Base-by-base conservation (phyloP, 78 protist genomes). In the Creolimax fragrantissima region DNA sequence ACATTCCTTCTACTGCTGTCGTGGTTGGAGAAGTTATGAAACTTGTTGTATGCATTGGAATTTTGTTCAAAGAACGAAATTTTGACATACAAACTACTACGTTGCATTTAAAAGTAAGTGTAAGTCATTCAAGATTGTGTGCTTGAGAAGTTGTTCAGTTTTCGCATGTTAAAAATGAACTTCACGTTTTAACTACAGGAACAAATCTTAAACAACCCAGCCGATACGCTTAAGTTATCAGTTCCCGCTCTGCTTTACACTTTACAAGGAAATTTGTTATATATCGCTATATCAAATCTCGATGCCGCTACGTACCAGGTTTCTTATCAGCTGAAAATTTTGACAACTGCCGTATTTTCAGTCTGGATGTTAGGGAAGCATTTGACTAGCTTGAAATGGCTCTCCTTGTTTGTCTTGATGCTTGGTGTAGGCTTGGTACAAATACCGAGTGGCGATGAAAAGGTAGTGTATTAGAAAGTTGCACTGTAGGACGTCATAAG, bases 251-350 rank as follows among this genome's bases (percentile, higher is more conserved):
- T 37, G 2, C 39, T 94, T 35, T 96, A 93, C 93, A 93, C 94
- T 17, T 3, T 96, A 2, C 97, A 96, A 66, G 90, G 90, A 85
- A 95, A 93, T 84, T 90, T 96, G 7, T 95, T 88, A 43, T 96
- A 85, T 66, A 47, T 95, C 6, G 96, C 96, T 3, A 91, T 86
- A 35, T n/a, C 90, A 35, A 90, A 96, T 58, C 92, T 96, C 4
- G 96, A 95, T 4, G 95, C 95, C 2, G 95, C 95, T 5, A 85
- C 93, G 17, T 94, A 81, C 89, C 95, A 93, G 81, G 94, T 96
- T 42, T 93, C 95, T 43, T 96, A 96, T 93, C 97, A 96, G 67
- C 90, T 94, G 42, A 96, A 96, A 45, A 39, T 96, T 41, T 45
- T 96, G 3, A 89, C 95, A 5, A 96, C 97, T 6, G 97, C 96